Evolutionary conservation across 768 basidiomycete genomes (phyloP).

Genomic region (Lactarius psammicola): DNA sequence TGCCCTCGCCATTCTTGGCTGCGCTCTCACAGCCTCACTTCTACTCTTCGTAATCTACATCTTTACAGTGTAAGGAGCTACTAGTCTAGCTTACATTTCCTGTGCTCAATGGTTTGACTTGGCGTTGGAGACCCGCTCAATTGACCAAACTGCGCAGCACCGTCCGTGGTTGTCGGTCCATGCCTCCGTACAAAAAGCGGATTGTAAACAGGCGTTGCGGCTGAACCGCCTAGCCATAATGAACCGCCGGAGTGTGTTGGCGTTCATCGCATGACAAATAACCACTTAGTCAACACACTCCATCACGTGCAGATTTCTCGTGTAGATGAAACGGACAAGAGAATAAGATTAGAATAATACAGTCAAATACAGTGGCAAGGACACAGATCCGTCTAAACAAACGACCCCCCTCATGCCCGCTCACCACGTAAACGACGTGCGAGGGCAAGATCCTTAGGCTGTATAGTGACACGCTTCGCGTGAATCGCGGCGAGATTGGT

Average conservation of each 20-base stretch:
- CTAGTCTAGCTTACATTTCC: background rate
- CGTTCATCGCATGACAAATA: background rate
- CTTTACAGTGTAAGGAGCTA: background rate
- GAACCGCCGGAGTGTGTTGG: no score
- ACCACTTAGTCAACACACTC: background rate
- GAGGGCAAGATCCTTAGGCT: conserved; percentile 56
- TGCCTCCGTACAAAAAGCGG: background rate
- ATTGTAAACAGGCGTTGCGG: background rate
- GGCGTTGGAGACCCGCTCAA: background rate
- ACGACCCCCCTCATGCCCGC: conserved; percentile 35
- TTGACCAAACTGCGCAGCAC: background rate
- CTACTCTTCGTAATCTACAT: no score
- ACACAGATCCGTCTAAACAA: conserved; percentile 8
- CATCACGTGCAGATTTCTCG: background rate
- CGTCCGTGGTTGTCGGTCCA: background rate
- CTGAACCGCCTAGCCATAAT: no score
- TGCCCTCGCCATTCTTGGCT: background rate
- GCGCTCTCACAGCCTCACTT: background rate
- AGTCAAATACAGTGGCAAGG: conserved; percentile 26
- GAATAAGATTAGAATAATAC: conserved; percentile 30
- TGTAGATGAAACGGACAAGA: background rate
- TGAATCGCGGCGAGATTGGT: conserved; percentile 54
- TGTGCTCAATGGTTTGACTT: background rate
- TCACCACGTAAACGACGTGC: conserved; percentile 50
- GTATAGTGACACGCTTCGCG: conserved; percentile 52